Evolutionary conservation across 2,329 filamentous ascomycete genomes (phyloP).

Genomic region (Trichoderma pleuroti): DNA sequence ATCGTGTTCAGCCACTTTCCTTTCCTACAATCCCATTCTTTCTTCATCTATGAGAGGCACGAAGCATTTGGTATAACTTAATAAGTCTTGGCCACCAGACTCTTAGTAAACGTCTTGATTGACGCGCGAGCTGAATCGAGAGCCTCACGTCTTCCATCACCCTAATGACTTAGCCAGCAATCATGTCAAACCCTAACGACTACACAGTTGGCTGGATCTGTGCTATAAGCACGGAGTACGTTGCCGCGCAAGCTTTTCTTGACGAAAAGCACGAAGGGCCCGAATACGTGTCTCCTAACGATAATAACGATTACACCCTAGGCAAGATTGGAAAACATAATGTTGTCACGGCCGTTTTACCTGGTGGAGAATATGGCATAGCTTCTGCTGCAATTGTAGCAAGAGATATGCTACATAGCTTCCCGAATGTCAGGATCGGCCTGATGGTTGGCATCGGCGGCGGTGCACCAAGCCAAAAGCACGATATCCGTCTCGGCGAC

Average conservation of each 20-base stretch:
- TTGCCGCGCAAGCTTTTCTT: neutral
- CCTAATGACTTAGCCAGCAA: neutral
- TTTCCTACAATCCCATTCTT: neutral
- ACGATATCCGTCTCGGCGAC: neutral
- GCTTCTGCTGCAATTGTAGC: neutral
- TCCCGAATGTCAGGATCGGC: neutral
- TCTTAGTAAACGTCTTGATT: neutral
- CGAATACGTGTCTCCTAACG: neutral
- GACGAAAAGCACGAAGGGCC: neutral
- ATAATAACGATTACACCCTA: neutral
- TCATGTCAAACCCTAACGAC: neutral
- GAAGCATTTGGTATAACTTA: neutral
- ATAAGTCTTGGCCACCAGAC: neutral
- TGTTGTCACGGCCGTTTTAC: neutral
- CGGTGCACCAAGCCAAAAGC: neutral
- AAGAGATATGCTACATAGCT: neutral
- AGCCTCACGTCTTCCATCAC: neutral
- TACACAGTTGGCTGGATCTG: neutral
- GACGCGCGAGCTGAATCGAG: neutral
- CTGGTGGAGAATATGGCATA: neutral
- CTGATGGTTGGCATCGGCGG: neutral
- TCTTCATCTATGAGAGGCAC: neutral
- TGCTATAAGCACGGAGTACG: neutral
- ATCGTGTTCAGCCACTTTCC: neutral
- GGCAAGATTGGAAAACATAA: neutral